A percentile compares a stretch with the other conserved stretches of the same genome.
phyloP scores from a whole-genome alignment of 305 asterid species.

The Fraxinus sp. region DNA sequence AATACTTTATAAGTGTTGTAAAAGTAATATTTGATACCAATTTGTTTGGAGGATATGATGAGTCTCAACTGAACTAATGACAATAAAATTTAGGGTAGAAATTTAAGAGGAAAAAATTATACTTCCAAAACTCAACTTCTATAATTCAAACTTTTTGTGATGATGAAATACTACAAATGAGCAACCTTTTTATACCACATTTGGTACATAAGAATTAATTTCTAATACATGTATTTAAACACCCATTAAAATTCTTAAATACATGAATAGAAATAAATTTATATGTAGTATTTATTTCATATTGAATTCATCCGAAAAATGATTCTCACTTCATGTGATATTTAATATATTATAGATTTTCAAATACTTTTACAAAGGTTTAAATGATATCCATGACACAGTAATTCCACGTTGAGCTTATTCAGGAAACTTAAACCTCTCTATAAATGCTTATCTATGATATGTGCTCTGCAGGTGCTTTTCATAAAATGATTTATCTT shows the following conservation, averaged over 20 bases:
- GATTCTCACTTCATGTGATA: neutral
- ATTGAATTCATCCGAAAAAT: neutral
- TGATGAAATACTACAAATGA: neutral
- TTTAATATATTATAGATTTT: neutral
- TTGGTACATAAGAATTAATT: neutral
- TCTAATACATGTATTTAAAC: neutral
- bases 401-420: neutral
- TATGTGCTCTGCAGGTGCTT: neutral
- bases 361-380: neutral
- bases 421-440: neutral
- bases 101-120: neutral
- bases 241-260: neutral
- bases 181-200: neutral
- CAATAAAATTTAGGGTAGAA: neutral
- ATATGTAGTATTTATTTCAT: neutral
- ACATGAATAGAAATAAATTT: neutral
- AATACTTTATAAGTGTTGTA: neutral
- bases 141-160: neutral
- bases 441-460: neutral
- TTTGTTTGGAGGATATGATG: neutral
- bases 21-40: neutral
- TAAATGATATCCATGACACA: neutral
- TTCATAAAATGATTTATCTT: slow-evolving; percentile 10
- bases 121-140: neutral
- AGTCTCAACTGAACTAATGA: neutral